A percentile compares a stretch with the other conserved stretches of the same genome.
phyloP scores from a whole-genome alignment of 169 alveolate species.

The Babesia bigemina region DNA sequence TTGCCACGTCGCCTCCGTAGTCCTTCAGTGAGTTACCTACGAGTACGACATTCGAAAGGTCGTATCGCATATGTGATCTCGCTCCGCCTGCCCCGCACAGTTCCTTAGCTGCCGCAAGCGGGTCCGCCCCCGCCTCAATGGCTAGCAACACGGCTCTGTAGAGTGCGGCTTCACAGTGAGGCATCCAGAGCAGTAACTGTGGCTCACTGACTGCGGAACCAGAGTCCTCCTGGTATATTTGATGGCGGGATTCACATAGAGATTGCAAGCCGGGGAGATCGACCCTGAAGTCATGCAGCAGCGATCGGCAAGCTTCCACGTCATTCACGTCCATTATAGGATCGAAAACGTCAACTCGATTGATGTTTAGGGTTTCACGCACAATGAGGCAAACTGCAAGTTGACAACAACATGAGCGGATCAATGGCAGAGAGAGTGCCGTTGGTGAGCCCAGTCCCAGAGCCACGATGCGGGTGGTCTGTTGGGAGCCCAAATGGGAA shows the following conservation, averaged over 20 bases:
- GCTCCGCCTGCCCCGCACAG: constrained; percentile 1
- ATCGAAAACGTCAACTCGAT: constrained; percentile 53
- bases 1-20: constrained; percentile 16
- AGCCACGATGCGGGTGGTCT: constrained; percentile 32
- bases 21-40: constrained; percentile 56
- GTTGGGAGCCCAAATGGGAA: background rate
- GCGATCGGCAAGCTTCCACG: constrained; percentile 35
- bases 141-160: constrained; percentile 44
- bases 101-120: constrained; percentile 30
- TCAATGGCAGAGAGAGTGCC: constrained; percentile 32
- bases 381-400: constrained; percentile 36
- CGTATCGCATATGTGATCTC: background rate
- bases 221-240: background rate
- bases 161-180: constrained; percentile 67
- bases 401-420: constrained; percentile 46
- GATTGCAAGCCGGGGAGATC: background rate
- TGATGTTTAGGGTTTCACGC: constrained; percentile 7
- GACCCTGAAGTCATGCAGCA: constrained; percentile 1
- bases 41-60: constrained; percentile 31
- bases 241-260: constrained; percentile 5
- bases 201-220: background rate
- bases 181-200: constrained; percentile 62
- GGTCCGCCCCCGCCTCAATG: constrained; percentile 31
- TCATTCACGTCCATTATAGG: constrained; percentile 65
- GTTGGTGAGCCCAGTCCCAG: constrained; percentile 68